Evolutionary conservation across 2,329 filamentous ascomycete genomes (phyloP).

Genomic region (Fusarium sp.): DNA sequence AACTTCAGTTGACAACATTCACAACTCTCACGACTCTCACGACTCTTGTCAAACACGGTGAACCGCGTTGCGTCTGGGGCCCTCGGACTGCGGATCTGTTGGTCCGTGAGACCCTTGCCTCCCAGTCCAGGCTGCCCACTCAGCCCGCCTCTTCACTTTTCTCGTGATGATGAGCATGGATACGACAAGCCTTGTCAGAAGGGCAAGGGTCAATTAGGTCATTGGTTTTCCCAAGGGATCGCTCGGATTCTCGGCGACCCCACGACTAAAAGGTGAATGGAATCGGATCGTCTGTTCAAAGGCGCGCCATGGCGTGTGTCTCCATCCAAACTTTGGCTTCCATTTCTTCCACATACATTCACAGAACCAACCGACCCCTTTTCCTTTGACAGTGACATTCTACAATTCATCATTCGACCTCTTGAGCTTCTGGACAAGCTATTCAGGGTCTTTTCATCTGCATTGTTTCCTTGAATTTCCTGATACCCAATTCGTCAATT

Average conservation of each 20-base stretch:
- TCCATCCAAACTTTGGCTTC: constrained; percentile 38
- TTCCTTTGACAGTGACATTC: constrained; percentile 24
- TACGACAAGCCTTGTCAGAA: constrained; percentile 31
- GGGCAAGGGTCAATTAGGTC: constrained; percentile 29
- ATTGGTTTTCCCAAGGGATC: constrained; percentile 26
- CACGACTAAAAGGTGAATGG: constrained; percentile 23
- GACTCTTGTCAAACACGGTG: constrained; percentile 32
- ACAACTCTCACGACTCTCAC: constrained; percentile 35
- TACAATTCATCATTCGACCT: constrained; percentile 17
- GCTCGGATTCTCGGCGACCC: constrained; percentile 44
- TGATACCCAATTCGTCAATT: constrained; percentile 4
- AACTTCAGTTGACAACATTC: constrained; percentile 22
- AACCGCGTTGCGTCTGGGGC: constrained; percentile 39
- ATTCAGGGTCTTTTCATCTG: background rate
- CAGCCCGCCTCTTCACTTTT: constrained; percentile 39
- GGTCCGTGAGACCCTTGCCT: constrained; percentile 38
- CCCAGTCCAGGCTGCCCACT: constrained; percentile 35
- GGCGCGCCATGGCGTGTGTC: constrained; percentile 36
- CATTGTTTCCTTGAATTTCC: background rate
- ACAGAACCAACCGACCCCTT: constrained; percentile 35
- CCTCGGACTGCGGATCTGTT: constrained; percentile 35
- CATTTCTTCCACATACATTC: constrained; percentile 30
- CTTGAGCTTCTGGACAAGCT: constrained; percentile 14
- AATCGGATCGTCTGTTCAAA: constrained; percentile 40
- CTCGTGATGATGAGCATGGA: constrained; percentile 35